Percentiles rank a stretch among this genome's conserved stretches.
Conservation (phyloP, 2,329 filamentous ascomycete species). For the Aspergillus tamarii region DNA sequence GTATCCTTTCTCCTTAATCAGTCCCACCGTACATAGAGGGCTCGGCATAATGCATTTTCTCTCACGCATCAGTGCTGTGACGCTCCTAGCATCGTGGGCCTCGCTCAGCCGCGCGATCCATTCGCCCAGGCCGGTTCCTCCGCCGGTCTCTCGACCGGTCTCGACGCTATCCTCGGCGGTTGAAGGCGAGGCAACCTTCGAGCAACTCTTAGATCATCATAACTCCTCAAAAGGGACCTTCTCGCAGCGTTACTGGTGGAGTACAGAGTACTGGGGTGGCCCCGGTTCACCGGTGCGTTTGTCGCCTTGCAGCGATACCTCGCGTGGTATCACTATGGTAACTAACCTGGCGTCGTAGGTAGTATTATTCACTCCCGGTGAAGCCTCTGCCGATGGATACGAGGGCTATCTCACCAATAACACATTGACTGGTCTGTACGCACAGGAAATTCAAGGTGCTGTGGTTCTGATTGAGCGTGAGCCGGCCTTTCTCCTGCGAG, state of each 20-base stretch:
- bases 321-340: background rate
- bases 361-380: constrained; percentile 58
- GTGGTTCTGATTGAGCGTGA: constrained; percentile 59
- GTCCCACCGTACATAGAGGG: background rate
- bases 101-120: background rate
- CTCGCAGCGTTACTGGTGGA: constrained; percentile 58
- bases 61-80: background rate
- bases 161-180: background rate
- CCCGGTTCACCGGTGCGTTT: constrained; percentile 56
- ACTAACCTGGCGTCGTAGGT: constrained; percentile 34
- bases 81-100: background rate
- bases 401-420: constrained; percentile 55
- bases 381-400: constrained; percentile 52
- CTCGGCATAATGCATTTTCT: background rate
- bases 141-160: background rate
- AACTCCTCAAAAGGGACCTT: constrained; percentile 60
- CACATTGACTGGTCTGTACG: constrained; percentile 55
- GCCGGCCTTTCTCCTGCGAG: constrained; percentile 15
- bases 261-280: constrained; percentile 55
- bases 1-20: background rate
- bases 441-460: constrained; percentile 57
- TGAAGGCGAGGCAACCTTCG: constrained; percentile 42
- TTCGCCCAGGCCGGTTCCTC: background rate
- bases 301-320: background rate
- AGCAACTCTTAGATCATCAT: constrained; percentile 63